Percentiles rank a stretch among this genome's conserved stretches.
These are phyloP conservation scores for Sordaria brevicollis DNA, from an alignment of 495 filamentous ascomycete species.

Conservation along the genomic window DNA sequence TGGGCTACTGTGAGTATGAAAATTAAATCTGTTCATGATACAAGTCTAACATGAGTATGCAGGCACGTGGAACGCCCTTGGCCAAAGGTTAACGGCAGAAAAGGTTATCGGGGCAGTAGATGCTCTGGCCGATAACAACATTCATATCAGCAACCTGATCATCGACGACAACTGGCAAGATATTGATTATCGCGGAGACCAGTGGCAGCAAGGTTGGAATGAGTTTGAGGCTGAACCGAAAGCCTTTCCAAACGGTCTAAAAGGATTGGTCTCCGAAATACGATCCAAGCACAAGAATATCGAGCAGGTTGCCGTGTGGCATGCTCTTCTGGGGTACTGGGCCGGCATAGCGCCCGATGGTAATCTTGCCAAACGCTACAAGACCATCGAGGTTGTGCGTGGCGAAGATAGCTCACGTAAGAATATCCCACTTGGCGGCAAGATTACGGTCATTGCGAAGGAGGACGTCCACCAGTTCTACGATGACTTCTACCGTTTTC, in stretches of 20 bases:
- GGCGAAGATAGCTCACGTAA: constrained; percentile 39
- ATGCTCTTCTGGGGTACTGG: constrained; percentile 94
- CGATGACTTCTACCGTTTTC: constrained; percentile 81
- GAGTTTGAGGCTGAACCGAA: constrained; percentile 76
- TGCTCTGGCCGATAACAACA: constrained; percentile 55
- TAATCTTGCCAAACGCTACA: constrained; percentile 64
- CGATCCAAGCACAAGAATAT: constrained; percentile 61
- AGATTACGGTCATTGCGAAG: constrained; percentile 61
- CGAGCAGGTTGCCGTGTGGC: constrained; percentile 85
- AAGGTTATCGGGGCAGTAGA: constrained; percentile 69
- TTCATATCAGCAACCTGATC: constrained; percentile 72
- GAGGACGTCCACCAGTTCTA: constrained; percentile 70
- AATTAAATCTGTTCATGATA: neutral
- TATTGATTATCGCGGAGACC: constrained; percentile 41
- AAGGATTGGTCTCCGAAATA: constrained; percentile 55
- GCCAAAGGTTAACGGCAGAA: constrained; percentile 68
- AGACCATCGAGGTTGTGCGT: constrained; percentile 53
- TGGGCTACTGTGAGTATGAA: constrained; percentile 46
- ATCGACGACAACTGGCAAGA: constrained; percentile 98
- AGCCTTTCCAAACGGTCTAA: constrained; percentile 73
- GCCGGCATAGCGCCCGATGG: constrained; percentile 69
- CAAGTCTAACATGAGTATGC: neutral
- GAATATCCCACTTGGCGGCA: constrained; percentile 44
- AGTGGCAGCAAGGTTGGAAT: constrained; percentile 46
- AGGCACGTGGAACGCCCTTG: constrained; percentile 91